Percentiles rank a stretch among this genome's conserved stretches.
Conservation (phyloP, 1,284 basidiomycete genomes). For the Marasmius fiardii region DNA sequence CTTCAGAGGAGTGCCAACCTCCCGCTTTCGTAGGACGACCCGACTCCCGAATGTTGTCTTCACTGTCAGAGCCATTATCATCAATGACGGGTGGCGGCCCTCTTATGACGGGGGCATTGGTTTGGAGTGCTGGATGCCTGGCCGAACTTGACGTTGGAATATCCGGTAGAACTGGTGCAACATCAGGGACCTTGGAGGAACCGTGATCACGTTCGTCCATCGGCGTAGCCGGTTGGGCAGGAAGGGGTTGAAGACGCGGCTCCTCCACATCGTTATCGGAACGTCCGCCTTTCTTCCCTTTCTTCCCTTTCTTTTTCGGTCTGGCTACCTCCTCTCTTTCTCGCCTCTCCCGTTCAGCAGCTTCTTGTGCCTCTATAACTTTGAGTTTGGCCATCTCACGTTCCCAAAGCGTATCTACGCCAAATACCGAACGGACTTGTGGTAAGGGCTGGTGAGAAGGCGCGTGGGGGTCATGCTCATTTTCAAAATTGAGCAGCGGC, state of each 20-base stretch:
- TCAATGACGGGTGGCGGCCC: constrained; percentile 41
- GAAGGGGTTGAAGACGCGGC: background rate
- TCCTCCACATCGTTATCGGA: constrained; percentile 25
- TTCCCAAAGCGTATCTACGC: constrained; percentile 80
- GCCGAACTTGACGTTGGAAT: constrained; percentile 26
- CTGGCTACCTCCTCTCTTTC: constrained; percentile 42
- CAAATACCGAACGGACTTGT: constrained; percentile 71
- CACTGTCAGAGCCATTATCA: constrained; percentile 49
- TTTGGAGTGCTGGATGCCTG: constrained; percentile 55
- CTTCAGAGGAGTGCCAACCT: constrained; percentile 59
- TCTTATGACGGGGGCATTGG: constrained; percentile 43
- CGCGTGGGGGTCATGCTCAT: constrained; percentile 35
- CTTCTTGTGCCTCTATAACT: constrained; percentile 63
- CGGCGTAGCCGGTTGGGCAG: background rate
- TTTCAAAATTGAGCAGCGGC: constrained; percentile 61
- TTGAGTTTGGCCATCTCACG: constrained; percentile 71
- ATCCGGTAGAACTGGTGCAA: constrained; percentile 10
- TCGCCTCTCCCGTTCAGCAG: constrained; percentile 39
- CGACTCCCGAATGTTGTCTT: constrained; percentile 40
- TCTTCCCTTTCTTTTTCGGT: constrained; percentile 40
- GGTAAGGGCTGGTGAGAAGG: constrained; percentile 28
- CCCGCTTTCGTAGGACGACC: constrained; percentile 21
- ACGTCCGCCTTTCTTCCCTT: constrained; percentile 41
- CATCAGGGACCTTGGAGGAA: background rate
- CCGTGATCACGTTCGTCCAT: background rate